A percentile compares a stretch with the other conserved stretches of the same genome.
These are phyloP conservation scores for Lophium mytilinum DNA, from an alignment of 495 filamentous ascomycete species.

Conservation along the genomic window DNA sequence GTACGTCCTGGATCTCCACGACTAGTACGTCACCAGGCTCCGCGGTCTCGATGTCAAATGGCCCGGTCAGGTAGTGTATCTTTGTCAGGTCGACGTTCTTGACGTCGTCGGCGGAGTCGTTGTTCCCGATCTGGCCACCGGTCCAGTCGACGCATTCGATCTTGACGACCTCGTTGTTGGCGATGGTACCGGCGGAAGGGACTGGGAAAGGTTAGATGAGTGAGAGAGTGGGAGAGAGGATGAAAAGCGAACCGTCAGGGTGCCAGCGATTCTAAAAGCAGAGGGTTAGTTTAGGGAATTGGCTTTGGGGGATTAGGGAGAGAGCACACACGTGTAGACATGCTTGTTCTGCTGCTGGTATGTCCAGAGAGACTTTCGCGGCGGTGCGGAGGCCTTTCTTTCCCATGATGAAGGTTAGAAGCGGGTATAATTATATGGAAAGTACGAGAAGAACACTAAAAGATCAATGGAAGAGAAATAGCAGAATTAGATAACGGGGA, in stretches of 20 bases:
- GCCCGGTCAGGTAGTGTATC: constrained; percentile 83
- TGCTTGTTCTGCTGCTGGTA: constrained; percentile 64
- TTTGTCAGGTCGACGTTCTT: constrained; percentile 75
- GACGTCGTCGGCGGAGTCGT: constrained; percentile 84
- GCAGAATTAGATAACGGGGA: neutral
- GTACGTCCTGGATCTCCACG: constrained; percentile 93
- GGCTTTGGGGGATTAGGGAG: neutral
- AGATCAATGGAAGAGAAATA: neutral
- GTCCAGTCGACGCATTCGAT: constrained; percentile 87
- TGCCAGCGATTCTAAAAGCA: constrained; percentile 78
- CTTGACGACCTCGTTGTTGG: constrained; percentile 82
- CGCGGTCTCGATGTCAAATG: constrained; percentile 82
- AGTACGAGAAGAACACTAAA: neutral
- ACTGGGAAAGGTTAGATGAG: constrained; percentile 42
- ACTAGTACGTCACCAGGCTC: constrained; percentile 80
- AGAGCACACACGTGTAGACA: constrained; percentile 60
- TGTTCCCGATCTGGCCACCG: constrained; percentile 78
- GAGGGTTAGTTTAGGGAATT: neutral
- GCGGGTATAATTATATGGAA: neutral
- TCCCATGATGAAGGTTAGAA: constrained; percentile 20
- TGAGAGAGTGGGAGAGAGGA: neutral
- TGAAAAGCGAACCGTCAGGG: constrained; percentile 61
- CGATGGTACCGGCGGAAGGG: constrained; percentile 65
- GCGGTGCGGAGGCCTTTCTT: constrained; percentile 56
- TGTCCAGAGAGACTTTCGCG: constrained; percentile 68